phyloP scores from a whole-genome alignment of 495 filamentous ascomycete species.

The Saxophila tyrrhenica region DNA sequence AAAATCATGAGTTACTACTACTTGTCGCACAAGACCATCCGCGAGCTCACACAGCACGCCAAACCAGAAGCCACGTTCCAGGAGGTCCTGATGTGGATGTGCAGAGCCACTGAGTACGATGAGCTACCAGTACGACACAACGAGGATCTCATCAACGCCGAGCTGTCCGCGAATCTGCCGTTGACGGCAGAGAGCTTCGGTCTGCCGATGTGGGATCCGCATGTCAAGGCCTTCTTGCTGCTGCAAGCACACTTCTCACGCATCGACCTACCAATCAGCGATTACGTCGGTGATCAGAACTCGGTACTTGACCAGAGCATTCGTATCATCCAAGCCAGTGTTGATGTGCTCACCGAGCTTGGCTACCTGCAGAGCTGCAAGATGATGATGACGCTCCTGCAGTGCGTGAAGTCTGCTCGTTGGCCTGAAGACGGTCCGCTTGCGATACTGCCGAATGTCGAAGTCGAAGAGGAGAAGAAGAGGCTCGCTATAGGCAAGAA shows the following conservation, averaged over 20 bases:
- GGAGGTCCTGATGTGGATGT: conserved; percentile 90
- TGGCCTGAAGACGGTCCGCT: conserved; percentile 80
- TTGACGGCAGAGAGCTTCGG: conserved; percentile 57
- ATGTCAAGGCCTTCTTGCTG: conserved; percentile 91
- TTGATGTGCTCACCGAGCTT: conserved; percentile 89
- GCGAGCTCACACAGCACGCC: conserved; percentile 63
- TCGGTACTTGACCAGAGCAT: conserved; percentile 81
- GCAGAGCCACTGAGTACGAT: conserved; percentile 85
- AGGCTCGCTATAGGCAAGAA: conserved; percentile 25
- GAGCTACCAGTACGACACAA: conserved; percentile 98
- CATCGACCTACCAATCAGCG: conserved; percentile 82
- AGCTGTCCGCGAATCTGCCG: conserved; percentile 71
- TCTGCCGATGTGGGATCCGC: conserved; percentile 93
- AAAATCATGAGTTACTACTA: conserved; percentile 99
- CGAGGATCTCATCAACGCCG: conserved; percentile 94
- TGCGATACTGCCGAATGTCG: conserved; percentile 71
- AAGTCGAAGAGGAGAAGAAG: conserved; percentile 33
- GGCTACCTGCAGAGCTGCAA: conserved; percentile 62
- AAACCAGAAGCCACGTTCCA: conserved; percentile 68
- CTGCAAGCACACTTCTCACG: conserved; percentile 92
- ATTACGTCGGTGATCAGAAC: conserved; percentile 92
- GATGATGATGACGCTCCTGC: conserved; percentile 74
- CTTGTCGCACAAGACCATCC: conserved; percentile 89
- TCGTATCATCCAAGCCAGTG: conserved; percentile 83
- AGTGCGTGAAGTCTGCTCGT: conserved; percentile 80